Evolutionary conservation across 2,329 filamentous ascomycete species (phyloP).

Genomic region (Fusarium sp.): DNA sequence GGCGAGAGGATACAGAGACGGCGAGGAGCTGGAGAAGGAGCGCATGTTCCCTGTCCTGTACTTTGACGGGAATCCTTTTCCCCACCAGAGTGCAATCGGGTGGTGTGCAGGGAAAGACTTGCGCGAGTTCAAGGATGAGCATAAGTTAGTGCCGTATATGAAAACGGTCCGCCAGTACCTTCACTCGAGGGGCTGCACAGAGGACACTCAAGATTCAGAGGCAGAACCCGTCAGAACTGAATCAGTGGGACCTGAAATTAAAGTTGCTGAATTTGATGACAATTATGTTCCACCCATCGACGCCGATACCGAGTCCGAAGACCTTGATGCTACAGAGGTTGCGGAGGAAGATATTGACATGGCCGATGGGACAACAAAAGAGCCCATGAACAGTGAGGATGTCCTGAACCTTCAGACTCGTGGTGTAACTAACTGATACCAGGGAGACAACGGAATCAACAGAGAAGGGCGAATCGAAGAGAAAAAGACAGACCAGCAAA

Average conservation of each 20-base stretch:
- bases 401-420: too few species aligned
- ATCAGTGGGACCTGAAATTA: background rate
- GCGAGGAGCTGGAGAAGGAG: slow-evolving; percentile 6
- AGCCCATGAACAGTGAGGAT: background rate
- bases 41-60: slow-evolving; percentile 39
- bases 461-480: background rate
- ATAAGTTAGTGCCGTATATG: slow-evolving; percentile 10
- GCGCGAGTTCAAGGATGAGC: slow-evolving; percentile 7
- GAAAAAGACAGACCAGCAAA: background rate
- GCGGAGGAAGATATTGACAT: background rate
- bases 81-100: slow-evolving; percentile 31
- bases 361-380: background rate
- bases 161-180: slow-evolving; percentile 10
- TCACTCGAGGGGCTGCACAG: background rate
- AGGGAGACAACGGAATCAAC: background rate
- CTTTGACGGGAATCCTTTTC: slow-evolving; percentile 39
- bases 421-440: background rate
- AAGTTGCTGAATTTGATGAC: background rate
- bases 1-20: slow-evolving; percentile 21
- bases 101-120: slow-evolving; percentile 37
- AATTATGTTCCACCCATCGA: background rate
- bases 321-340: background rate
- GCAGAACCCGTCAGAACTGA: background rate
- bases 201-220: background rate
- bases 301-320: background rate